Base-by-base conservation (phyloP, 768 basidiomycete genomes). In the Rubroboletus pulcherrimus region DNA sequence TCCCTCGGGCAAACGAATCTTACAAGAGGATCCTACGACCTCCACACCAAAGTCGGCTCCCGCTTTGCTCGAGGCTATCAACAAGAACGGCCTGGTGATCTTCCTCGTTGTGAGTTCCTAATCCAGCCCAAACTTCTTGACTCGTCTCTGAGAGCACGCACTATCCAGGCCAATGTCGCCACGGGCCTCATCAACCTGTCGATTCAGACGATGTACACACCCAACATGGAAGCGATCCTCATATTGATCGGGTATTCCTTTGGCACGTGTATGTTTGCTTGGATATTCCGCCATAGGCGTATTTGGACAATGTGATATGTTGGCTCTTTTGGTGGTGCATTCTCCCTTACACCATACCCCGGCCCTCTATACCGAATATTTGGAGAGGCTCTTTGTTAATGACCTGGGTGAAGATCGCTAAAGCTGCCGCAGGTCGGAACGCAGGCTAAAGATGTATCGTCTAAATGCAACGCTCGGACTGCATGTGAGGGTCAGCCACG, bases 141-240 rank as follows among this genome's bases (percentile, higher is more conserved):
- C 12, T 15, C 51, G 29, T 34, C 47, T 57, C 47, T 58, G 34
- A 47, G 33, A 38, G 5, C 12, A 29, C 6, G 26, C 10, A 7
- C 10, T 37, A 29, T 56, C 17, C 58, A 96, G 93, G 91, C 94
- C 0, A 98, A 98, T 67, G 73, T 96, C 1, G 69, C 81, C 33
- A 99, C 96, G 0, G 96, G 96, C 0, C 60, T 91, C 12, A 76
- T 95, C 58, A 99, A 98, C 67, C 62, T 98, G 35, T 76, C 81
- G 1, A 77, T 95, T 56, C 71, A 73, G 59, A 98, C 93, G 9
- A 93, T 98, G 85, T 91, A 94, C 63, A 77, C 78, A 26, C 73
- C 79, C 1, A 75, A 86, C 53, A 43, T 55, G 35, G 62, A 72
- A 35, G 86, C 91, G 7, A 77, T 95, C 77, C 53, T 73, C 6